Conservation (phyloP, 495 filamentous ascomycete genomes). For the Penicillium salamii region DNA sequence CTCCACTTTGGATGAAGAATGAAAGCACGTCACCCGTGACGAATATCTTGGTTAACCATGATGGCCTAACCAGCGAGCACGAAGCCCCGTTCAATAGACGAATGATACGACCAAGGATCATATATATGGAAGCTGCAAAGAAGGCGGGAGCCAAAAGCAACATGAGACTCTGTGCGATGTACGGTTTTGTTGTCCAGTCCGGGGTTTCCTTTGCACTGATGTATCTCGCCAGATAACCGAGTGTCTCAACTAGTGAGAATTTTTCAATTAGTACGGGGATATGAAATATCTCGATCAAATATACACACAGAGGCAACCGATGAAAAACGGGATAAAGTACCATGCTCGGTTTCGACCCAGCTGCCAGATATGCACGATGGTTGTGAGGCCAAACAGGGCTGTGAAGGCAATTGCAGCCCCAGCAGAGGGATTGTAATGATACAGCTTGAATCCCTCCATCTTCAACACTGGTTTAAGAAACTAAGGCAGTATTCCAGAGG, state of each 20-base stretch:
- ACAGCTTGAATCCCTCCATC: constrained; percentile 16
- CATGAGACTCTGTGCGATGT: constrained; percentile 32
- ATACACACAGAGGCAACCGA: constrained; percentile 55
- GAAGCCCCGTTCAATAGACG: constrained; percentile 38
- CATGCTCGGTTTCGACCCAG: constrained; percentile 50
- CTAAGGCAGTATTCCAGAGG: too few relatives aligned
- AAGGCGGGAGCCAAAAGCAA: constrained; percentile 33
- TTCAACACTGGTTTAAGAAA: neutral
- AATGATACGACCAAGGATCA: constrained; percentile 52
- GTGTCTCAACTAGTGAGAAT: constrained; percentile 41
- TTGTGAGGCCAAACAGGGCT: constrained; percentile 47
- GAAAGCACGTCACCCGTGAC: constrained; percentile 27
- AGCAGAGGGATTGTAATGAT: constrained; percentile 41
- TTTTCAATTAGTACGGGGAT: neutral
- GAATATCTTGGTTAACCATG: constrained; percentile 29
- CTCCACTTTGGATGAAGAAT: constrained; percentile 24
- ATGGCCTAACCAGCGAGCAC: constrained; percentile 11
- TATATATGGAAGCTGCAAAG: constrained; percentile 54
- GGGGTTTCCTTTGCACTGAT: constrained; percentile 25
- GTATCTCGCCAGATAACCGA: constrained; percentile 51
- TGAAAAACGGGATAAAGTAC: constrained; percentile 60
- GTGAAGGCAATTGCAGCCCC: constrained; percentile 48
- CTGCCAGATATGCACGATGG: constrained; percentile 46
- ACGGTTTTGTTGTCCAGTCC: constrained; percentile 20
- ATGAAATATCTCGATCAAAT: neutral